phyloP scores from a whole-genome alignment of 2,329 filamentous ascomycete genomes.

The Pseudocercospora crystallina region DNA sequence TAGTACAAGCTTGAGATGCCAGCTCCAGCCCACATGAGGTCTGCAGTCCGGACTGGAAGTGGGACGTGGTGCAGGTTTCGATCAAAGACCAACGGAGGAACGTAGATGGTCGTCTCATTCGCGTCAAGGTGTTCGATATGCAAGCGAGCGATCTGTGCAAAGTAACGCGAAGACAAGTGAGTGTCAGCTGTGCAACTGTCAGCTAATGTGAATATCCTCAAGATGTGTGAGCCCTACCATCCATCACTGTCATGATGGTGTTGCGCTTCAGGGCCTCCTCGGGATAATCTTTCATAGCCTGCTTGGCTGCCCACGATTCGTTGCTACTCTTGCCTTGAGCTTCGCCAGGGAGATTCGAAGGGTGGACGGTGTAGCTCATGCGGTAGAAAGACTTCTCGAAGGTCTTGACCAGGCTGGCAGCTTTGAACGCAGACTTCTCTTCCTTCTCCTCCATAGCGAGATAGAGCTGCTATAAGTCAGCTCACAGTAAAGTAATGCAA shows the following conservation, averaged over 20 bases:
- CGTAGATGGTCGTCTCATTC: slow-evolving; percentile 63
- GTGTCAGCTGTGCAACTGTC: slow-evolving; percentile 59
- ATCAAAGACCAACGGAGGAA: slow-evolving; percentile 71
- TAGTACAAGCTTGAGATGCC: slow-evolving; percentile 68
- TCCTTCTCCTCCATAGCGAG: slow-evolving; percentile 73
- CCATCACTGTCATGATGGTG: slow-evolving; percentile 69
- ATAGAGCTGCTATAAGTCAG: slow-evolving; percentile 56
- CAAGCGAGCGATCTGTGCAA: slow-evolving; percentile 62
- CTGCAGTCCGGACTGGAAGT: slow-evolving; percentile 67
- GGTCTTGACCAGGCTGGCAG: slow-evolving; percentile 59
- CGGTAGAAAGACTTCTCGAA: slow-evolving; percentile 65
- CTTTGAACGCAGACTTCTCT: slow-evolving; percentile 60
- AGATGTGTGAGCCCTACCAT: slow-evolving; percentile 56
- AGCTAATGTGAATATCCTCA: slow-evolving; percentile 6
- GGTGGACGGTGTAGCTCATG: slow-evolving; percentile 68
- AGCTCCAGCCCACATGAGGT: slow-evolving; percentile 70
- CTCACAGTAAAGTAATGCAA: neutral
- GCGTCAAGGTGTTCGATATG: slow-evolving; percentile 62
- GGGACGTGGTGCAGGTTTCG: slow-evolving; percentile 69
- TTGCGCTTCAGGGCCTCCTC: slow-evolving; percentile 53
- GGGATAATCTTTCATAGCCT: slow-evolving; percentile 62
- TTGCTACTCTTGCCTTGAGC: slow-evolving; percentile 75
- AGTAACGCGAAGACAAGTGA: slow-evolving; percentile 68
- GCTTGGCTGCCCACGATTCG: slow-evolving; percentile 67
- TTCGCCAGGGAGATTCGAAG: slow-evolving; percentile 64